Evolutionary conservation across 1,139 yeast genomes (phyloP).

Genomic region (Scheffersomyces insectosa): DNA sequence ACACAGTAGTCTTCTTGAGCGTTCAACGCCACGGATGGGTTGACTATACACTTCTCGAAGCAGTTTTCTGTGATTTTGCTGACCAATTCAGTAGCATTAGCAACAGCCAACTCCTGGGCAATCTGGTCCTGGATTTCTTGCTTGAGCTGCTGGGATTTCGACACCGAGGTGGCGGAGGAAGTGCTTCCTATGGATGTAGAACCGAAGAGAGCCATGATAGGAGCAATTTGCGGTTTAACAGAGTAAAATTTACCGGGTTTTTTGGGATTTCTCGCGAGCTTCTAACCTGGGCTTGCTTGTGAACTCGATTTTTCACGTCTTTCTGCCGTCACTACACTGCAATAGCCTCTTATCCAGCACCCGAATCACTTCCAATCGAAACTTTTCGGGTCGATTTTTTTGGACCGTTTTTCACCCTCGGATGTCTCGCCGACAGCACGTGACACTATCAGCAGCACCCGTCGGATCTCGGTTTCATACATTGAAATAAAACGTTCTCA

Average conservation of each 20-base stretch:
- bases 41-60: conserved; percentile 69
- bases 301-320: no score
- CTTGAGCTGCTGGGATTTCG: conserved; percentile 37
- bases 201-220: conserved; percentile 34
- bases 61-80: conserved; percentile 88
- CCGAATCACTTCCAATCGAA: neutral
- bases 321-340: no score
- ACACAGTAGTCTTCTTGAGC: conserved; percentile 52
- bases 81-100: conserved; percentile 85
- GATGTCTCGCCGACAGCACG: neutral
- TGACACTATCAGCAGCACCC: neutral
- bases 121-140: conserved; percentile 71
- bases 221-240: neutral
- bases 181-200: conserved; percentile 14
- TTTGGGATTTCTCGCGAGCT: no score
- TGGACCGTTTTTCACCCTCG: neutral
- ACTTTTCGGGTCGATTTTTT: neutral
- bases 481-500: no score
- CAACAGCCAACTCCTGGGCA: conserved; percentile 81
- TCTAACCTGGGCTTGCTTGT: no score
- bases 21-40: conserved; percentile 48
- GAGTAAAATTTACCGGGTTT: no score
- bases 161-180: conserved; percentile 18
- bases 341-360: no score
- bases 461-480: no score